phyloP scores from a whole-genome alignment of 345 rosid genomes.

The Theobroma cacao region DNA sequence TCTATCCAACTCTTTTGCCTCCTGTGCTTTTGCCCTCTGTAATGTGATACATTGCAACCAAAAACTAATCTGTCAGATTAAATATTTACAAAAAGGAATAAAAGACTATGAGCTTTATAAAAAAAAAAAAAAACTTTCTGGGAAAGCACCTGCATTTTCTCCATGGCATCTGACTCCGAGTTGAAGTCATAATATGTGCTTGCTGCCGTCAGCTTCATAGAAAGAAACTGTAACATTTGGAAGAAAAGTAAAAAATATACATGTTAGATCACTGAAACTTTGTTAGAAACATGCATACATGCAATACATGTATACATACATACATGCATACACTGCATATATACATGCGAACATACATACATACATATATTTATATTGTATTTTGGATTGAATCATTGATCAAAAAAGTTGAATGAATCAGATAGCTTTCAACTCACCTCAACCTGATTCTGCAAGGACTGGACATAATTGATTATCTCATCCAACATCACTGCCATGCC shows the following conservation, averaged over 20 bases:
- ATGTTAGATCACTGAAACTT: neutral
- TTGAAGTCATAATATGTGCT: slow-evolving; percentile 72
- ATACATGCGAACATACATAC: too few species aligned
- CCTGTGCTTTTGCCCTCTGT: slow-evolving; percentile 63
- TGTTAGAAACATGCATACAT: neutral
- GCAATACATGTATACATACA: neutral
- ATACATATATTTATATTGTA: neutral
- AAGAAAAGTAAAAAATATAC: neutral
- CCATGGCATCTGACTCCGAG: slow-evolving; percentile 61
- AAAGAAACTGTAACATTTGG: slow-evolving; percentile 58
- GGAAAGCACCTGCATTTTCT: slow-evolving; percentile 21
- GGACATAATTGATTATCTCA: slow-evolving; percentile 79
- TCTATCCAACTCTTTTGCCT: slow-evolving; percentile 57
- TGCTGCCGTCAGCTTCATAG: slow-evolving; percentile 84
- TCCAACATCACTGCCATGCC: slow-evolving; percentile 89
- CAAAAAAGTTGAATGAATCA: neutral
- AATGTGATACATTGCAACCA: neutral
- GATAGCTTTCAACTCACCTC: slow-evolving; percentile 45
- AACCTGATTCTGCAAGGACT: slow-evolving; percentile 75
- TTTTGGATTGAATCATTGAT: neutral
- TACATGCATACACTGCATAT: neutral
- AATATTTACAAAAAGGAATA: neutral
- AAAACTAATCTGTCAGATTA: neutral
- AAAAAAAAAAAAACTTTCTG: neutral
- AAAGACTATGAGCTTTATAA: neutral